Evolutionary conservation across 805 yeast genomes (phyloP).

Genomic region (Starmerella scarabaei): DNA sequence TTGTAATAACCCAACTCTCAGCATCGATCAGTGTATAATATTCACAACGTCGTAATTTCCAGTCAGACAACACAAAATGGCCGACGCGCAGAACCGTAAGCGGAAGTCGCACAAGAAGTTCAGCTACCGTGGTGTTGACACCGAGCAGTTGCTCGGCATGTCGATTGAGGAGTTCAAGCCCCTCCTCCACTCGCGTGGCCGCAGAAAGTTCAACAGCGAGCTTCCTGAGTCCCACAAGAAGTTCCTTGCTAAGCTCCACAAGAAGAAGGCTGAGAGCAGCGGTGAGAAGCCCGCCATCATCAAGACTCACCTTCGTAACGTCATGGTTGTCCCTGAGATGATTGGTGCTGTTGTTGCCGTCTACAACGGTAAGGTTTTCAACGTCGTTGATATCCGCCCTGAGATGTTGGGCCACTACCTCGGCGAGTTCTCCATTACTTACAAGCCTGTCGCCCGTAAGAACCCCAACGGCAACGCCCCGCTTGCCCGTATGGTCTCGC

Average conservation of each 20-base stretch:
- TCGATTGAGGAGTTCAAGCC: slow-evolving; percentile 94
- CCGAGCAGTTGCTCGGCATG: slow-evolving; percentile 83
- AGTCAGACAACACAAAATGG: slow-evolving; percentile 16
- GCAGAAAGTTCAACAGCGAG: slow-evolving; percentile 99
- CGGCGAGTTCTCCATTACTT: slow-evolving; percentile 99
- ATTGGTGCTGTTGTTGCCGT: slow-evolving; percentile 97
- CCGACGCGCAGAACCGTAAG: slow-evolving; percentile 27
- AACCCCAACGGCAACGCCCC: slow-evolving; percentile 28
- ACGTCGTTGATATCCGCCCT: slow-evolving; percentile 96
- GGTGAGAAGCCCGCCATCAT: slow-evolving; percentile 91
- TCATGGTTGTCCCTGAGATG: slow-evolving; percentile 99
- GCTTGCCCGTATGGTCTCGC: slow-evolving; percentile 24
- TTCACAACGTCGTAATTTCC: background rate
- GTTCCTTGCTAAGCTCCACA: slow-evolving; percentile 93
- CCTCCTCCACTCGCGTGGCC: slow-evolving; percentile 95
- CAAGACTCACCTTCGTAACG: slow-evolving; percentile 99
- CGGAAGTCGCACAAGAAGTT: slow-evolving; percentile 91
- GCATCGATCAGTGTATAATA: background rate
- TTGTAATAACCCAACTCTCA: slow-evolving; percentile 1
- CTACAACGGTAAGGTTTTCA: slow-evolving; percentile 99
- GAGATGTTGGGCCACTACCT: slow-evolving; percentile 99
- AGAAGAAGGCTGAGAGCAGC: slow-evolving; percentile 67
- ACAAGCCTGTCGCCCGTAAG: slow-evolving; percentile 99
- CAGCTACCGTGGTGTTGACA: slow-evolving; percentile 98
- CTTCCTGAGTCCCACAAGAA: slow-evolving; percentile 89